Evolutionary conservation across 208 protist genomes (phyloP), one percentile per base, ranked within the genome.

Genomic region (Angomonas ambiguus): DNA sequence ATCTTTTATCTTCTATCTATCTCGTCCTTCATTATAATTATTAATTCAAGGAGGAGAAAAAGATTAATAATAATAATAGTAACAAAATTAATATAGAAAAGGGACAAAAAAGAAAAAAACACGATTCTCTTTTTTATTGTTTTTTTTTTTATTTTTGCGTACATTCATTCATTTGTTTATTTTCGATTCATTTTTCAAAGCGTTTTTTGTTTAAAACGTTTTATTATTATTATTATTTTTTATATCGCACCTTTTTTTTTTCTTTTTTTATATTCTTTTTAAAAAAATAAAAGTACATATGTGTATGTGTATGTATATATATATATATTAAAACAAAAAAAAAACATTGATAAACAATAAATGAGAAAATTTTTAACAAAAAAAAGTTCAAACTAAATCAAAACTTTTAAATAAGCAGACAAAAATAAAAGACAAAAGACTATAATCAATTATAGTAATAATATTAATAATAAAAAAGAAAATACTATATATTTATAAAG

Each of bases 221-320:
- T n/a, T n/a, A n/a, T n/a, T n/a, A n/a, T n/a, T n/a, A n/a, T n/a
- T n/a, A n/a, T n/a, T n/a, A n/a, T n/a, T n/a, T n/a, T n/a, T n/a
- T n/a, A n/a, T n/a, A n/a, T n/a, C n/a, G n/a, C n/a, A n/a, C n/a
- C n/a, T 30, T 55, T 65, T 65, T 18, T 65, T 65, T 0, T 51
- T 48, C 22, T n/a, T 55, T 1, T 5, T 16, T 22, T 55, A 5
- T 16, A 4, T 22, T 28, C 51, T 24, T 45, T 64, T 13, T 20
- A 6, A 25, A 2, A 8, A 34, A 6, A 2, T 69, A 33, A 28
- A 51, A 11, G 20, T 62, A 62, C 55, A 69, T 51, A 62, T 48
- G 24, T 69, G 34, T 68, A 67, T 57, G 25, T 67, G 18, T 48
- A 48, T 20, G 18, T 48, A 3, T 30, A 63, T 24, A 62, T 30